Evolutionary conservation across 257 asterid genomes (phyloP).

Genomic region (Echites panduratus): DNA sequence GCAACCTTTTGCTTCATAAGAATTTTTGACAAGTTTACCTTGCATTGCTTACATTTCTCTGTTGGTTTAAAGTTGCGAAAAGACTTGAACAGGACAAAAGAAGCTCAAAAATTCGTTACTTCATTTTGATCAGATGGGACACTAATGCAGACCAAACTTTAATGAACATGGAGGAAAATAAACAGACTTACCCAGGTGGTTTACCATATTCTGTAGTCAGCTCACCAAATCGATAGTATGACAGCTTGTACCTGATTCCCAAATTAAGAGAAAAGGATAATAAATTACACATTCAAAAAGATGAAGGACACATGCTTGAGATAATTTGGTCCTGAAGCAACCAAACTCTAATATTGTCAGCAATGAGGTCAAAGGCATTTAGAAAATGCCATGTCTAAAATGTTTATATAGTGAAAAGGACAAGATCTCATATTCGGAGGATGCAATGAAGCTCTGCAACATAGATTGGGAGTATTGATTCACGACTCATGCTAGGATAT

Average conservation of each 20-base stretch:
- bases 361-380: neutral
- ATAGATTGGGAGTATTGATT: too few species aligned
- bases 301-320: neutral
- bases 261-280: constrained; percentile 15
- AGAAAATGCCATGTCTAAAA: neutral
- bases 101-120: neutral
- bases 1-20: too few species aligned
- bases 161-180: neutral
- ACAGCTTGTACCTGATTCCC: constrained; percentile 78
- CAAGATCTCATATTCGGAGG: neutral
- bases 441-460: too few species aligned
- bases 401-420: neutral
- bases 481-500: neutral
- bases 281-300: constrained; percentile 5
- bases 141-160: neutral
- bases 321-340: neutral
- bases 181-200: constrained; percentile 82
- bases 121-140: neutral
- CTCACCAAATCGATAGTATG: constrained; percentile 94
- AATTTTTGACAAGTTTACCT: too few species aligned
- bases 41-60: neutral
- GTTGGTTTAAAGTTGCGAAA: neutral
- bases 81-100: neutral
- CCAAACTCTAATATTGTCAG: neutral
- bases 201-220: constrained; percentile 90